Base-by-base conservation (phyloP, 768 basidiomycete genomes). In the Pholiota conissans region DNA sequence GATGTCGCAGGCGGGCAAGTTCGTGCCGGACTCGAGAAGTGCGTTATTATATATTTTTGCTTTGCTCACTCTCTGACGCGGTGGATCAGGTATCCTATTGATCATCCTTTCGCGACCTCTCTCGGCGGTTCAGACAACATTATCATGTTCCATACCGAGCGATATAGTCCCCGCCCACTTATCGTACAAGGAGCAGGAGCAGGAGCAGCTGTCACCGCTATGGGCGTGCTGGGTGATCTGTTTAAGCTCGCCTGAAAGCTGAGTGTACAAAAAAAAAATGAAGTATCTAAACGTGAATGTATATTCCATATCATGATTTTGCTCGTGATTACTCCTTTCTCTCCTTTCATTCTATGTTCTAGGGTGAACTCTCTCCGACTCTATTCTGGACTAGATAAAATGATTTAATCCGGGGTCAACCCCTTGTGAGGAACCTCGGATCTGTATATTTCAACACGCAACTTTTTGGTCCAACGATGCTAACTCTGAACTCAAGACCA, bases 91-190 rank as follows among this genome's bases (percentile, higher is more conserved):
- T 99, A 98, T 70, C 84, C 94, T 4, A 79, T 76, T 24, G 84
- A 86, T 14, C 97, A 99, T 71, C 90, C 97, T 1, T 98, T 99
- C 67, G 95, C 95, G 3, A 96, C 96, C 0, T 91, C 95, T 1
- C 83, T 99, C 13, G 91, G 93, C 20, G 97, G 96, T 0, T 94
- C 94, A 20, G 97, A 99, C 73, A 98, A 98, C 71, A 98, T 99
- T 69, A 84, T 99, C 70, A 91, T 97, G 79, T 98, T 98, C 84
- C 90, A 93, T 69, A 98, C 96, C 0, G 87, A 91, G 67, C 81
- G 97, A 39, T 99, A 99, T 68, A 86, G 89, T 2, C 82, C 87
- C 7, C 76, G 94, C 39, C 96, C 97, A 1, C 76, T 99, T 55
- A 92, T 98, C 59, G 82, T 99, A 30, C 96, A 98, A 67, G 97